These are phyloP conservation scores for Oenanthe sinensis DNA, from an alignment of 129 eudicot genomes.

Conservation along the genomic window DNA sequence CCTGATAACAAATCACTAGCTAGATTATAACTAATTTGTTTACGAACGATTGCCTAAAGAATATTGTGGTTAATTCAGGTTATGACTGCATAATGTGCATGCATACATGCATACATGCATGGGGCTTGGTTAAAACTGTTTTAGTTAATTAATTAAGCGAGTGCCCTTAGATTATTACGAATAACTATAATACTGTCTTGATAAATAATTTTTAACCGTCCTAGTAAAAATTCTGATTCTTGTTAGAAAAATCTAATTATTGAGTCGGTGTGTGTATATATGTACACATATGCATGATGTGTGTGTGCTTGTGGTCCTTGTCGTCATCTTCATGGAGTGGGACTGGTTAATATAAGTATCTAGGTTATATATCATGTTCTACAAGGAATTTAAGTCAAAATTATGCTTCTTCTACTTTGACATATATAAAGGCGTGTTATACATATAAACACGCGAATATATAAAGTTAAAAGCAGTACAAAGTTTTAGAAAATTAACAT, in stretches of 20 bases:
- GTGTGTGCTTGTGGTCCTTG: not conserved
- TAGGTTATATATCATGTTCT: not conserved
- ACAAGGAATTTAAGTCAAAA: slow-evolving; percentile 1
- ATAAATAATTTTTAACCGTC: not conserved
- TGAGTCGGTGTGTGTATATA: not conserved
- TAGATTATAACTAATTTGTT: too few species aligned
- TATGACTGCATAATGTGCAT: not conserved
- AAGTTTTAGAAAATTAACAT: not conserved
- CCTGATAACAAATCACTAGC: too few species aligned
- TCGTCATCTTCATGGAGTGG: not conserved
- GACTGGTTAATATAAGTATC: not conserved
- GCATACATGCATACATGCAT: not conserved
- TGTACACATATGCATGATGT: not conserved
- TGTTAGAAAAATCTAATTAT: not conserved
- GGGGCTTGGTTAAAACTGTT: too few species aligned
- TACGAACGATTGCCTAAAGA: not conserved
- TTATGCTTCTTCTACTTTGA: slow-evolving; percentile 2
- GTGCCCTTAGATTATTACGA: not conserved
- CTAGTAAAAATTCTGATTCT: not conserved
- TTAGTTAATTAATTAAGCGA: not conserved
- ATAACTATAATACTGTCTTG: too few species aligned
- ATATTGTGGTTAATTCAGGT: not conserved
- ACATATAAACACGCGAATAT: not conserved
- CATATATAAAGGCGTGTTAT: not conserved
- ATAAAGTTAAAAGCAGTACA: not conserved